Conservation (phyloP, 768 basidiomycete species). For the Amanita inopinata region DNA sequence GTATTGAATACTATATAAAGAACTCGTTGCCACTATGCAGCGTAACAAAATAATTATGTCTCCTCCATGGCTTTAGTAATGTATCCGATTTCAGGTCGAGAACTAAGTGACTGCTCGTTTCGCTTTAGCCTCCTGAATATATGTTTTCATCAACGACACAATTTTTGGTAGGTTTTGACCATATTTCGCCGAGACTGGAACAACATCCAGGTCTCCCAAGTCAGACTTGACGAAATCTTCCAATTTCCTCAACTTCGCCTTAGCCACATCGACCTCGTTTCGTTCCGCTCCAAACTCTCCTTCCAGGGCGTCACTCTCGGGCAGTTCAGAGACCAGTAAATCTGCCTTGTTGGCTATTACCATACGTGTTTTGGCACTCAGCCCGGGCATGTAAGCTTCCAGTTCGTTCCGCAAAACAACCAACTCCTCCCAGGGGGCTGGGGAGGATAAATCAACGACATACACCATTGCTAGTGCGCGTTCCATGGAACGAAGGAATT, state of each 20-base stretch:
- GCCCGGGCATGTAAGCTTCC: constrained; percentile 69
- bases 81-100: constrained; percentile 2
- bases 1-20: no score
- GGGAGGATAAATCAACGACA: constrained; percentile 75
- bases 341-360: constrained; percentile 97
- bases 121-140: constrained; percentile 40
- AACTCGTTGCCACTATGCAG: no score
- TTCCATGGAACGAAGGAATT: constrained; percentile 89
- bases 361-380: constrained; percentile 67
- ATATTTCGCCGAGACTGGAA: constrained; percentile 81
- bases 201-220: constrained; percentile 51
- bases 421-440: constrained; percentile 58
- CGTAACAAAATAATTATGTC: no score
- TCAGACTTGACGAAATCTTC: constrained; percentile 45
- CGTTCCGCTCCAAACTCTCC: constrained; percentile 28
- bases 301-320: constrained; percentile 27
- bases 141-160: constrained; percentile 56
- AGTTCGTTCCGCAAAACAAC: constrained; percentile 69
- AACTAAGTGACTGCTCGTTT: neutral
- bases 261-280: constrained; percentile 35
- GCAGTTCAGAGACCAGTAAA: constrained; percentile 29
- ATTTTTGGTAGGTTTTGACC: constrained; percentile 69
- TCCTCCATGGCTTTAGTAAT: no score
- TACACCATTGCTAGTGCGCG: constrained; percentile 85
- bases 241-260: constrained; percentile 43